Conservation (phyloP, 495 filamentous ascomycete species). For the Aspergillus wentii region DNA sequence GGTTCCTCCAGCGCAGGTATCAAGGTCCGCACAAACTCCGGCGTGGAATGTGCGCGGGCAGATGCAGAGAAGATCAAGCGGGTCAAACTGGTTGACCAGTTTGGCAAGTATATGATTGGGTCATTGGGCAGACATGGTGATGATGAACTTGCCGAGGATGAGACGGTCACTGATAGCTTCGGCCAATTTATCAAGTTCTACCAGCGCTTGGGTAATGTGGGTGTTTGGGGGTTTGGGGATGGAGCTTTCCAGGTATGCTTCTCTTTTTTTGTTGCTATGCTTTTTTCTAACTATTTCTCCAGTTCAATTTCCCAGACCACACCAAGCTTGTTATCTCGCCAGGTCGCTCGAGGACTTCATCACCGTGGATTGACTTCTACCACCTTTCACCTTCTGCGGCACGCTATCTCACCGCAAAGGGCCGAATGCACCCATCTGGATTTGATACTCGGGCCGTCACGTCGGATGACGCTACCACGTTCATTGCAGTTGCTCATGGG, state of each 20-base stretch:
- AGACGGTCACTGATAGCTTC: slow-evolving; percentile 23
- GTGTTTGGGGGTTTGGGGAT: slow-evolving; percentile 85
- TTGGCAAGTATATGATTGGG: slow-evolving; percentile 89
- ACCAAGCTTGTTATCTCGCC: slow-evolving; percentile 83
- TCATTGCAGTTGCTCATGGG: slow-evolving; percentile 54
- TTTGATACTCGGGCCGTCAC: slow-evolving; percentile 49
- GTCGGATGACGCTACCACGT: slow-evolving; percentile 57
- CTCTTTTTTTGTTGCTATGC: slow-evolving; percentile 2
- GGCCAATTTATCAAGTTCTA: slow-evolving; percentile 80
- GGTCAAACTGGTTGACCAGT: slow-evolving; percentile 81
- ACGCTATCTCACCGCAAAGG: slow-evolving; percentile 53
- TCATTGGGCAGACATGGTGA: slow-evolving; percentile 47
- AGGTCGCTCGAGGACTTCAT: slow-evolving; percentile 52
- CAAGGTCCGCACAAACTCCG: slow-evolving; percentile 44
- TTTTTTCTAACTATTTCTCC: slow-evolving; percentile 13
- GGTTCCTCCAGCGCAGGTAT: slow-evolving; percentile 25
- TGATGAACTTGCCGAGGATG: slow-evolving; percentile 26
- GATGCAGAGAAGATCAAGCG: slow-evolving; percentile 68
- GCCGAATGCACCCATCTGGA: slow-evolving; percentile 51
- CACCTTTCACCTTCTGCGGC: slow-evolving; percentile 70
- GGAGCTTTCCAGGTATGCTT: slow-evolving; percentile 71
- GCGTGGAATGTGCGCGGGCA: slow-evolving; percentile 45
- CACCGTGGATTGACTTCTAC: slow-evolving; percentile 74
- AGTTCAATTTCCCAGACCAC: slow-evolving; percentile 97
- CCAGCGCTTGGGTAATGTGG: slow-evolving; percentile 80